phyloP scores from a whole-genome alignment of 108 stramenopile species.

The Nannochloropsis salina region DNA sequence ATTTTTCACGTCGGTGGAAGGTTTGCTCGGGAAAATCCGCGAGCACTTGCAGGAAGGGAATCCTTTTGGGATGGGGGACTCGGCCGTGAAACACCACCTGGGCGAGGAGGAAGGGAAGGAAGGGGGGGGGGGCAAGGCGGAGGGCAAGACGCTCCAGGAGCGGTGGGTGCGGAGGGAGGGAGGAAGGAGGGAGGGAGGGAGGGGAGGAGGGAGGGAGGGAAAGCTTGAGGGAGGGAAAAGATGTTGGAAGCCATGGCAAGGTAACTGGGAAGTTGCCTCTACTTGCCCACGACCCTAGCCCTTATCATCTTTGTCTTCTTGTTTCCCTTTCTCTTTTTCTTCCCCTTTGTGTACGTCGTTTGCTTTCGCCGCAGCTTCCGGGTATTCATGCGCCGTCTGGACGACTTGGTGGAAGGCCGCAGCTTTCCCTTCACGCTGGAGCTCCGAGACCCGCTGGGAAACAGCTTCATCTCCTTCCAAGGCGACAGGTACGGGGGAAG shows the following conservation, averaged over 20 bases:
- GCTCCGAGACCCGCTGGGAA: slow-evolving; percentile 73
- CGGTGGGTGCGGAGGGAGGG: not conserved
- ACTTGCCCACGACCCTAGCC: not conserved
- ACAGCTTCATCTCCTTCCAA: slow-evolving; percentile 63
- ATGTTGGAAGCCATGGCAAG: not conserved
- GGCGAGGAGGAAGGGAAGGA: not conserved
- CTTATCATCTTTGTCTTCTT: not conserved
- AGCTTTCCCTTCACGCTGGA: slow-evolving; percentile 69
- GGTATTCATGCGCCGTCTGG: slow-evolving; percentile 53
- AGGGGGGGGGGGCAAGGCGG: not conserved
- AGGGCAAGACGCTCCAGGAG: not conserved
- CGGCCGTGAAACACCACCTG: slow-evolving; percentile 47
- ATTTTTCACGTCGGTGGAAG: slow-evolving; percentile 80
- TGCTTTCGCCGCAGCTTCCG: not conserved
- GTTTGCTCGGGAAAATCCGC: slow-evolving; percentile 66
- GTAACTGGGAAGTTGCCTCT: too few relatives aligned
- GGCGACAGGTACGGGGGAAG: not conserved
- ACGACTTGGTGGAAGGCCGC: slow-evolving; percentile 54
- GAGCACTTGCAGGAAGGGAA: slow-evolving; percentile 58
- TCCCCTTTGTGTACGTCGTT: too few relatives aligned
- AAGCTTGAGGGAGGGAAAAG: not conserved
- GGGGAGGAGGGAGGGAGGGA: slow-evolving; percentile 25
- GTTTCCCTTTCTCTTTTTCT: not conserved
- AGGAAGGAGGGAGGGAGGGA: slow-evolving; percentile 31
- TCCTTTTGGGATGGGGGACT: slow-evolving; percentile 69